These are phyloP conservation scores for Mortierella claussenii DNA, from an alignment of 192 early-diverging fungal species.

Conservation along the genomic window DNA sequence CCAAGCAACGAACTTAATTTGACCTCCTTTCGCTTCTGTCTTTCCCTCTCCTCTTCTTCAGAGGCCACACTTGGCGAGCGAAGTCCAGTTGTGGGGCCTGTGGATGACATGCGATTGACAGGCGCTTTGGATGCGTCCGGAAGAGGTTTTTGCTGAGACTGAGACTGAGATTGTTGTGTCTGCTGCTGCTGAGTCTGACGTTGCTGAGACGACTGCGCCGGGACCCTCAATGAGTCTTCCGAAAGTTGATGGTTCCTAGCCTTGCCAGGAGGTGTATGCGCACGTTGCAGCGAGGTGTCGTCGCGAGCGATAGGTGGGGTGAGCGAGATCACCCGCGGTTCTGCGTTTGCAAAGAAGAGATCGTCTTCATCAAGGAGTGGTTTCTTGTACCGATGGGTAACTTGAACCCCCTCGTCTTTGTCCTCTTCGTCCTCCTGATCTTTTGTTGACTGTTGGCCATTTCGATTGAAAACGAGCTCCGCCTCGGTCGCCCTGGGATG, in stretches of 20 bases:
- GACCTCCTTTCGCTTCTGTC: conserved; percentile 13
- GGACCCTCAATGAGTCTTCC: conserved; percentile 2
- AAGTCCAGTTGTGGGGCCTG: conserved; percentile 1
- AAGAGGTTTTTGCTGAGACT: not conserved
- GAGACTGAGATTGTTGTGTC: not conserved
- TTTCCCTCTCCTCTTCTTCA: conserved; percentile 33
- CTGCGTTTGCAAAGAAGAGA: conserved; percentile 22
- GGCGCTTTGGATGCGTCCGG: not conserved
- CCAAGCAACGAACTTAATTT: conserved; percentile 37
- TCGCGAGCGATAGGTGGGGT: conserved; percentile 62
- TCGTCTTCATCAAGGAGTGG: conserved; percentile 46
- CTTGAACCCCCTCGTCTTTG: conserved; percentile 46
- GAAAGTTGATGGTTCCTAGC: conserved; percentile 6
- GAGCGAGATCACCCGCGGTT: conserved; percentile 61
- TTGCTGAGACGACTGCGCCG: conserved; percentile 7
- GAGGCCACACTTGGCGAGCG: conserved; percentile 29
- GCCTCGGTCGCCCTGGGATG: not conserved
- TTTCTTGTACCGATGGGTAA: conserved; percentile 32
- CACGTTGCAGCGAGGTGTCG: conserved; percentile 16
- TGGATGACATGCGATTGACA: too few relatives aligned
- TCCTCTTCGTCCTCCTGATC: conserved; percentile 56
- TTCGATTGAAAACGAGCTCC: not conserved
- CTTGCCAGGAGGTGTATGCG: conserved; percentile 28
- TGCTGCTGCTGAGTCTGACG: conserved; percentile 26
- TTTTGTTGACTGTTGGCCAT: conserved; percentile 33